Base-by-base conservation (phyloP, 2,329 filamentous ascomycete genomes). In the Cercospora canescens region DNA sequence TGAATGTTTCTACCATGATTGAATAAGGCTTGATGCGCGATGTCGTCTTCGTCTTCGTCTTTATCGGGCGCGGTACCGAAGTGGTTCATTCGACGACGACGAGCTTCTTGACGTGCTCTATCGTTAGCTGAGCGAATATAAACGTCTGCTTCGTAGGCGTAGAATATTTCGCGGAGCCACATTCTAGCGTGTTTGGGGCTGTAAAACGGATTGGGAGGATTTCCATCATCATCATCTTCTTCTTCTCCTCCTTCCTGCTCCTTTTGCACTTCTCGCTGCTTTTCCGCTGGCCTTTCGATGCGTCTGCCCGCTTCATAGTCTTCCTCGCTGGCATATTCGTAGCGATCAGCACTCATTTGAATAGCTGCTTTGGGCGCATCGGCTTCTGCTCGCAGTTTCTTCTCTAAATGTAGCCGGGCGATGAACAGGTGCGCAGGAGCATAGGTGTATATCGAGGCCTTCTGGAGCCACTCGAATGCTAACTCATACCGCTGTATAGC, bases 401-500 rank as follows among this genome's bases (percentile, higher is more conserved):
- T 67, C 30, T 72, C 63, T 57, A 75, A 65, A 48, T 60, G 34
- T 14, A 78, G 55, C 11, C 67, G 61, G 8, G 76, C 75, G 12
- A 60, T 24, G 14, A 70, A 59, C 4, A 78, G 70, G 64, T 62
- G 70, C 8, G 75, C 70, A 5, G 74, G 74, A 12, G 75, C 72
- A 60, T 76, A 77, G 3, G 11, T 26, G 28, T 68, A 64, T 1
- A 50, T 8, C 1, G 55, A 56, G 1, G 75, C 71, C 16, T 71
- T 32, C 3, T 67, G 34, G 7, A 77, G 68, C 76, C 76, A 78
- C 14, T 67, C 35, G 1, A 70, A 26, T 4, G 75, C 76, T 28
- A 78, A 56, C 16, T 60, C 30, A 11, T 68, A 67, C 16, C 76
- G 71, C 4, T 66, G 59, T 14, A 56, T 26, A 2, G 74, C 74